Percentiles rank a stretch among this genome's conserved stretches.
These are phyloP conservation scores for Cystofilobasidium capitatum DNA, from an alignment of 768 basidiomycete genomes.

Conservation along the genomic window DNA sequence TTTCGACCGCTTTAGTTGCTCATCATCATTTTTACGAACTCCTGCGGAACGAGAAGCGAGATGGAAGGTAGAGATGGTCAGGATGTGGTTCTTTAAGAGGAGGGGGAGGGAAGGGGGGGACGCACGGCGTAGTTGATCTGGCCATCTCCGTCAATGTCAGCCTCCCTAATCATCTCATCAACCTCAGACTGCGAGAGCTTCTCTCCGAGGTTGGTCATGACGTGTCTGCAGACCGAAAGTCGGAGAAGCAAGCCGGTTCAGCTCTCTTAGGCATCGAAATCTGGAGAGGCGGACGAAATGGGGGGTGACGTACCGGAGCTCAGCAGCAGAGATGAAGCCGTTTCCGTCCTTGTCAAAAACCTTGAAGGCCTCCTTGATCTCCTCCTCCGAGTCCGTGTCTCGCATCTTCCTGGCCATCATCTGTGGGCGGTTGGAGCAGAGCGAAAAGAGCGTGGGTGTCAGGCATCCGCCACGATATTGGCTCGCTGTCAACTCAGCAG, in stretches of 20 bases:
- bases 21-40: constrained; percentile 19
- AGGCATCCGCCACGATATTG: no score
- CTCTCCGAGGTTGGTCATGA: constrained; percentile 87
- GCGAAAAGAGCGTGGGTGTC: background rate
- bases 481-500: background rate
- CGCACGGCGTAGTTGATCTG: constrained; percentile 42
- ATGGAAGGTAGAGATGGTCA: no score
- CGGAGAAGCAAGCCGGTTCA: background rate
- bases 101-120: background rate
- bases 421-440: background rate
- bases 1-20: background rate
- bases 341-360: constrained; percentile 95
- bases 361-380: constrained; percentile 93
- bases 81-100: no score
- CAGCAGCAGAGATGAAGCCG: constrained; percentile 74
- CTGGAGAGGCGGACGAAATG: background rate
- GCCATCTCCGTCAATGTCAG: constrained; percentile 88
- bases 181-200: constrained; percentile 78
- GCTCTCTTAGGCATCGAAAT: background rate
- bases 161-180: constrained; percentile 95
- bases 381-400: constrained; percentile 85
- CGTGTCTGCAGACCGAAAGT: constrained; percentile 43
- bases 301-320: constrained; percentile 40
- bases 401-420: constrained; percentile 61
- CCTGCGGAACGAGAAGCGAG: background rate